Evolutionary conservation across 2,329 filamentous ascomycete species (phyloP), one percentile per base, ranked within the genome.

Genomic region (Macrophomina pseudophaseolina): DNA sequence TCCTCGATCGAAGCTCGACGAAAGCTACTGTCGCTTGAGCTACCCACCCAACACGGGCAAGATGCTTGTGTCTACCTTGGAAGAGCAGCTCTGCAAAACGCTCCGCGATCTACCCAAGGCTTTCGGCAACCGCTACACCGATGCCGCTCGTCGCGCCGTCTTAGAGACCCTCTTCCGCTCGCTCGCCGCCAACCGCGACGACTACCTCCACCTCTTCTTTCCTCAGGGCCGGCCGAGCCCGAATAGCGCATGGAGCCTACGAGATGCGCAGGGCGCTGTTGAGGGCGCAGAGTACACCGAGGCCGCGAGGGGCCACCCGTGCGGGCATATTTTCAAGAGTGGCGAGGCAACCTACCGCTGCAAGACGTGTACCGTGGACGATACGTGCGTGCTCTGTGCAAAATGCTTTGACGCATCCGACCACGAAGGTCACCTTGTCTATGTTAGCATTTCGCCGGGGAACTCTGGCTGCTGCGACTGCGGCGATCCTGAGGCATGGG

Each of bases 391-490:
- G 59, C 86, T 99, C 16, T 99, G 95, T 81, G 93, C 92, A 74
- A 90, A 90, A 71, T 99, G 95, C 80, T 99, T 97, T 77, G 93
- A 98, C 75, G 89, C 93, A 32, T 98, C 94, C 46, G 94, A 99
- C 75, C 95, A 99, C 78, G 90, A 92, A 11, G 94, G 91, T 12
- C 95, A 99, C 79, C 92, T 93, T 81, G 94, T 98, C 65, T 90
- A 91, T 73, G 93, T 99, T 67, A 91, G 86, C 67, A 89, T 97
- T 54, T 97, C 93, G 0, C 88, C 91, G 2, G 94, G 94, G 6
- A 97, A 97, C 75, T 95, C 91, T 74, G 94, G 94, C 52, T 98
- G 96, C 81, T 99, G 95, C 79, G 95, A 99, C 79, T 99, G 95
- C 76, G 95, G 95, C 67, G 95, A 99, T 75, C 88, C 91, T 23